phyloP scores from a whole-genome alignment of 108 stramenopile species.

The Nitzschia sp. region DNA sequence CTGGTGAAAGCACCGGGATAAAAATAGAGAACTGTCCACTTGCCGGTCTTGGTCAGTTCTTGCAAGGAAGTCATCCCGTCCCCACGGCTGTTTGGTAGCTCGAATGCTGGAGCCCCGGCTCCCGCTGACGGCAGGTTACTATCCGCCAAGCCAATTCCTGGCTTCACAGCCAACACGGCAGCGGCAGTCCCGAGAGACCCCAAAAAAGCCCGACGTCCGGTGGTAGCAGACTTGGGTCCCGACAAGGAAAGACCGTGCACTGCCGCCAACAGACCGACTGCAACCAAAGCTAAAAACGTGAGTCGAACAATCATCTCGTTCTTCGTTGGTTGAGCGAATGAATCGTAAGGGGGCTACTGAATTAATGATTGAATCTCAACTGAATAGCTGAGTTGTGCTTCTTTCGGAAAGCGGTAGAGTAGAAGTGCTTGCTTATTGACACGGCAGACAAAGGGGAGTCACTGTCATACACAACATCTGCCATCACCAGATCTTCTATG shows the following conservation, averaged over 20 bases:
- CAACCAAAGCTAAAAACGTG: not conserved
- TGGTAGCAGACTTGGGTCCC: not conserved
- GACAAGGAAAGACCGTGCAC: not conserved
- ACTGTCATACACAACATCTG: too few relatives aligned
- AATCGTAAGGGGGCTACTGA: too few relatives aligned
- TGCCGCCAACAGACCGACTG: not conserved
- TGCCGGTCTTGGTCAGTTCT: slow-evolving; percentile 33
- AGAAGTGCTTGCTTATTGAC: too few relatives aligned
- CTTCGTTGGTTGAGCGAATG: not conserved
- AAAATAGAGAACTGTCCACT: slow-evolving; percentile 85
- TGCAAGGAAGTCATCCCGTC: slow-evolving; percentile 44
- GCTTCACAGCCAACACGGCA: not conserved
- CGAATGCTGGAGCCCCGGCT: slow-evolving; percentile 59
- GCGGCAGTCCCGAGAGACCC: not conserved
- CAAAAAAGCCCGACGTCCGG: slow-evolving; percentile 4
- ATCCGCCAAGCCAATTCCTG: not conserved
- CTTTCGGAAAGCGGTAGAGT: too few relatives aligned
- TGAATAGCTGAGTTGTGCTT: too few relatives aligned
- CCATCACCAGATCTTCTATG: too few relatives aligned
- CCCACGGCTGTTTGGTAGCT: slow-evolving; percentile 68
- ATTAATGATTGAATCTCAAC: too few relatives aligned
- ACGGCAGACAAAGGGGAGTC: too few relatives aligned
- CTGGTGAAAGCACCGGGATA: slow-evolving; percentile 84
- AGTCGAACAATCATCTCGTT: not conserved
- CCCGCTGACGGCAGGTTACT: slow-evolving; percentile 31